Conservation (phyloP, 495 filamentous ascomycete genomes). For the Tuber aestivum region DNA sequence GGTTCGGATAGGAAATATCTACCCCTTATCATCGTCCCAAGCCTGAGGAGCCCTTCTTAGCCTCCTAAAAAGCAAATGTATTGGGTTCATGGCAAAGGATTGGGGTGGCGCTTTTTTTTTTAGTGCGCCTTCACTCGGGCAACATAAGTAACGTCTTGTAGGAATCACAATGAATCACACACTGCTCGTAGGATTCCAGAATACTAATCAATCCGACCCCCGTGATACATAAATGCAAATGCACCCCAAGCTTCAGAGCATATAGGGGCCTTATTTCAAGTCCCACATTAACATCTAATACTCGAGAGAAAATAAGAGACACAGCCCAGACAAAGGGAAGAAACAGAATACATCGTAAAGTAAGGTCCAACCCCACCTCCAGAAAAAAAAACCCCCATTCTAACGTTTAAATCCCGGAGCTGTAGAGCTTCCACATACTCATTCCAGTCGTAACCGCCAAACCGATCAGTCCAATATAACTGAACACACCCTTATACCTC, state of each 20-base stretch:
- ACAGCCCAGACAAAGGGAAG: not conserved
- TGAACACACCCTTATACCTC: conserved; percentile 45
- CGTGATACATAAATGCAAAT: not conserved
- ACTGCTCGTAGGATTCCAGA: not conserved
- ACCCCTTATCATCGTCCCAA: not conserved
- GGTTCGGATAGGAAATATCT: not conserved
- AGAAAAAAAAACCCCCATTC: not conserved
- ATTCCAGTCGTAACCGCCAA: conserved; percentile 47
- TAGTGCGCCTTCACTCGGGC: no score
- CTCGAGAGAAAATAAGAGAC: not conserved
- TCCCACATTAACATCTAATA: not conserved
- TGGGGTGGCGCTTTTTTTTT: no score
- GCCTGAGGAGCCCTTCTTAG: not conserved
- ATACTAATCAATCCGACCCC: not conserved
- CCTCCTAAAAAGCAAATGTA: not conserved
- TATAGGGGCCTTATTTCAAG: not conserved
- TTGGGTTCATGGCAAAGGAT: no score
- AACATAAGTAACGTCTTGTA: not conserved
- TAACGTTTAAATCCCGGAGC: not conserved
- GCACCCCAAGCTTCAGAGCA: not conserved
- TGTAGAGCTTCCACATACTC: conserved; percentile 11
- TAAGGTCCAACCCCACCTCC: not conserved
- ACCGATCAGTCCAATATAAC: conserved; percentile 46
- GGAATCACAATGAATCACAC: not conserved
- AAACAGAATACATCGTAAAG: not conserved